Percentiles rank a stretch among this genome's conserved stretches.
Conservation (phyloP, 345 rosid genomes). For the Citrus cavaleriei region DNA sequence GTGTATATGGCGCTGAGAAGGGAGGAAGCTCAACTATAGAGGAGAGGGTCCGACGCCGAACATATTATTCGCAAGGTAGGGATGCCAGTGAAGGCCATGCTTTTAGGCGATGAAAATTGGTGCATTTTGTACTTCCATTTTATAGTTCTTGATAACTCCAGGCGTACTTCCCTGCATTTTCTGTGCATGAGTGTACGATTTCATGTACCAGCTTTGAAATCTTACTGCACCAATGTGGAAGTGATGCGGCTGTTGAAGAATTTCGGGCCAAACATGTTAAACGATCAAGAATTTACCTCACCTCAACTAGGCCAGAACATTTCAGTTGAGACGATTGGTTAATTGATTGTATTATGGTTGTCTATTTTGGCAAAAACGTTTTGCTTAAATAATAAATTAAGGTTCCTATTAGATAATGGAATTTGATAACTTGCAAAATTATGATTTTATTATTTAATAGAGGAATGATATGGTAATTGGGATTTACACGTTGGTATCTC, state of each 20-base stretch:
- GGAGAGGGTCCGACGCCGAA: constrained; percentile 88
- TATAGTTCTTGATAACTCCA: neutral
- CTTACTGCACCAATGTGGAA: neutral
- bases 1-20: constrained; percentile 83
- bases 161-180: neutral
- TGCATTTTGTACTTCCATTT: neutral
- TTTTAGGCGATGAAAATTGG: constrained; percentile 53
- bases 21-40: constrained; percentile 89
- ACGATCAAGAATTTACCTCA: neutral
- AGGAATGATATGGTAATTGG: no score
- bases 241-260: neutral
- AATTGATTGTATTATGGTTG: neutral
- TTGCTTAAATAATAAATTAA: no score
- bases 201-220: neutral
- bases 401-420: no score
- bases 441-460: no score
- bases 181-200: neutral
- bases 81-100: constrained; percentile 74
- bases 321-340: neutral
- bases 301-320: neutral
- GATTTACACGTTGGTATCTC: no score
- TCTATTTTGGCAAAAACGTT: neutral
- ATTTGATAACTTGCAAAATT: no score
- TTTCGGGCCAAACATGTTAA: neutral
- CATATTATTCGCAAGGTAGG: constrained; percentile 75